phyloP scores from a whole-genome alignment of 2,329 filamentous ascomycete genomes.

The Paramyrothecium roridum region DNA sequence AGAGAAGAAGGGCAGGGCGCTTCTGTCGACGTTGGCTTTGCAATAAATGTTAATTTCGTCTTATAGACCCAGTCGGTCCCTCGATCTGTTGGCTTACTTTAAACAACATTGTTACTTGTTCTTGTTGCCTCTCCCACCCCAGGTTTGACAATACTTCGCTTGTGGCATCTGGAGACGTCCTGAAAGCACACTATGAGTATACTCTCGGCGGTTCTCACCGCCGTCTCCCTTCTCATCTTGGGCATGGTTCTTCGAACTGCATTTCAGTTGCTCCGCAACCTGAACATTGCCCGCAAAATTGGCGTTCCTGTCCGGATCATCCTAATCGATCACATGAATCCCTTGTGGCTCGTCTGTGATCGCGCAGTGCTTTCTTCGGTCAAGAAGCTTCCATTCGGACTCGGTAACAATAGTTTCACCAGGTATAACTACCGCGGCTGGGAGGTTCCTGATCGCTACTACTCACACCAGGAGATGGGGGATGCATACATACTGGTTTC shows the following conservation, averaged over 20 bases:
- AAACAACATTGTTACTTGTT: too few relatives aligned
- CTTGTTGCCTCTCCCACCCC: too few relatives aligned
- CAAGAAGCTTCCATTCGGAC: background rate
- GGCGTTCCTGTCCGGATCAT: conserved; percentile 27
- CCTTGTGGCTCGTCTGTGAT: conserved; percentile 25
- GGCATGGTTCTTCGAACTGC: background rate
- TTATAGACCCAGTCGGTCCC: too few relatives aligned
- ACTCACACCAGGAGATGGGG: conserved; percentile 20
- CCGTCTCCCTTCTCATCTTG: background rate
- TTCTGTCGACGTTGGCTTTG: too few relatives aligned
- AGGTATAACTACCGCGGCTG: conserved; percentile 26
- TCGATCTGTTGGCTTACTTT: too few relatives aligned
- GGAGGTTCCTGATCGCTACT: conserved; percentile 18
- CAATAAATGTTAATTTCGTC: too few relatives aligned
- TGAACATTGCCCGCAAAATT: conserved; percentile 16
- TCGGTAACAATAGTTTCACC: conserved; percentile 21
- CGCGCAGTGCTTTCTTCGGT: conserved; percentile 10
- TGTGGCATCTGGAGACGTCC: too few relatives aligned
- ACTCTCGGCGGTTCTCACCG: too few relatives aligned
- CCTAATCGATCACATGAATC: conserved; percentile 24
- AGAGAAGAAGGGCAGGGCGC: too few relatives aligned
- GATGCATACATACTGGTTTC: conserved; percentile 13
- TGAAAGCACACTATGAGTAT: too few relatives aligned
- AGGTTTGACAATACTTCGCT: too few relatives aligned
- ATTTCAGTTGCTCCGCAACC: background rate